Evolutionary conservation across 1,139 yeast genomes (phyloP), one percentile per base, ranked within the genome.

Genomic region (Saccharomyces hybrid): DNA sequence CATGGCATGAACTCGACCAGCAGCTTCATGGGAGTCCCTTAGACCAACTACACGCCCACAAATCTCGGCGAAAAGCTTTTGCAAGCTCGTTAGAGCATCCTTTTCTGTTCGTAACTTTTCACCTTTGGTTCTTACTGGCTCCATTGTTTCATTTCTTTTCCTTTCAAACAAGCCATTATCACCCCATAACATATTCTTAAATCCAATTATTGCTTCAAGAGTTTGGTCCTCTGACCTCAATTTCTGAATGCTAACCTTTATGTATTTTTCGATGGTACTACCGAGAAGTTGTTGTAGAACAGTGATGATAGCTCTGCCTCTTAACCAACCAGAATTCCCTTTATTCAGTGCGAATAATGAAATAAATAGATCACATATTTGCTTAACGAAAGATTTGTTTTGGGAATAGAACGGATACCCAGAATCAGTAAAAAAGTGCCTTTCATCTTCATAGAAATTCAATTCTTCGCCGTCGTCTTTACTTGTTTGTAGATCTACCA

Each of bases 241-340:
- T 56, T 65, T 73, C 62, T 62, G 76, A 67, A 76, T 76, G 60
- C 71, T 71, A 13, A 76, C 78, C 46, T 82, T 72, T 7, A 85
- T 78, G 58, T 84, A 84, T 64, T 82, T 83, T 65, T 91, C 97
- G 55, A 90, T 84, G 0, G 97, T 86, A 2, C 95, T 88, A 0
- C 97, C 97, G 52, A 91, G 77, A 1, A 91, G 69, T 68, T 89
- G 96, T 67, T 90, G 97, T 47, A 90, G 73, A 3, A 91, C 82
- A 3, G 89, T 83, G 44, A 90, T 78, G 3, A 89, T 76, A 0
- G 97, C 96, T 51, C 91, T 75, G 0, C 96, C 97, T 53, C 96
- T 73, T 1, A 90, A 71, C 96, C 96, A 89, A 51, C 81, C 79
- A 29, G 64, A 56, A 53, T 81, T 83, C 1, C 87, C 76, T 47